A percentile compares a stretch with the other conserved stretches of the same genome.
phyloP scores from a whole-genome alignment of 306 rosid species.

The Hippophae tibetana region DNA sequence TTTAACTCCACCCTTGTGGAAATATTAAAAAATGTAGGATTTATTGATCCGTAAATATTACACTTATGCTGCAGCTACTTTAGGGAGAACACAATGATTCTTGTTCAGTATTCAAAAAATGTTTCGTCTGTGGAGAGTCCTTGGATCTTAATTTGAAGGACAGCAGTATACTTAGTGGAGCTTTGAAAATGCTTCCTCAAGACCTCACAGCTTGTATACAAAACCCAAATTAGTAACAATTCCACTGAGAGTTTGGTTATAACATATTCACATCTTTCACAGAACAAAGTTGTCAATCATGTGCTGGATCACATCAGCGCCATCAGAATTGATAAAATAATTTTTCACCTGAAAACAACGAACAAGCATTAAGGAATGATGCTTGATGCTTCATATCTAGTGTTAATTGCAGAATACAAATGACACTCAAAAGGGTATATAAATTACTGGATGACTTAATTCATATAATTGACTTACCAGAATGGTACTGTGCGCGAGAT shows the following conservation, averaged over 20 bases:
- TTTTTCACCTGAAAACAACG: slow-evolving; percentile 45
- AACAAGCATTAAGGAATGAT: slow-evolving; percentile 1
- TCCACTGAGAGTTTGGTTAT: slow-evolving; percentile 5
- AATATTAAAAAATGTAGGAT: too few species aligned
- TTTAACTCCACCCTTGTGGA: too few species aligned
- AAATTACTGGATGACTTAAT: background rate
- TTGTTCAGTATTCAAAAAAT: background rate
- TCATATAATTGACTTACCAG: slow-evolving; percentile 41
- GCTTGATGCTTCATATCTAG: background rate
- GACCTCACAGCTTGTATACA: background rate
- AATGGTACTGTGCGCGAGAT: slow-evolving; percentile 64
- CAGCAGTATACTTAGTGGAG: too few species aligned
- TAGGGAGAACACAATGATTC: background rate
- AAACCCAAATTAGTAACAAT: slow-evolving; percentile 1
- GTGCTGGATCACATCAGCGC: slow-evolving; percentile 76
- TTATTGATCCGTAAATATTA: background rate
- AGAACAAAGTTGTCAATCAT: slow-evolving; percentile 64
- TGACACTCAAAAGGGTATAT: background rate
- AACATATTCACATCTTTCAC: slow-evolving; percentile 6
- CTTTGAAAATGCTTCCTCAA: background rate
- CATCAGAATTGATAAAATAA: slow-evolving; percentile 45
- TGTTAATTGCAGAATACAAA: background rate
- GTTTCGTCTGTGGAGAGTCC: too few species aligned
- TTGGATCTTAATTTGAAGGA: too few species aligned
- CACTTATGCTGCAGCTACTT: background rate